Conservation (phyloP, 495 filamentous ascomycete species). For the Bacidia gigantensis region DNA sequence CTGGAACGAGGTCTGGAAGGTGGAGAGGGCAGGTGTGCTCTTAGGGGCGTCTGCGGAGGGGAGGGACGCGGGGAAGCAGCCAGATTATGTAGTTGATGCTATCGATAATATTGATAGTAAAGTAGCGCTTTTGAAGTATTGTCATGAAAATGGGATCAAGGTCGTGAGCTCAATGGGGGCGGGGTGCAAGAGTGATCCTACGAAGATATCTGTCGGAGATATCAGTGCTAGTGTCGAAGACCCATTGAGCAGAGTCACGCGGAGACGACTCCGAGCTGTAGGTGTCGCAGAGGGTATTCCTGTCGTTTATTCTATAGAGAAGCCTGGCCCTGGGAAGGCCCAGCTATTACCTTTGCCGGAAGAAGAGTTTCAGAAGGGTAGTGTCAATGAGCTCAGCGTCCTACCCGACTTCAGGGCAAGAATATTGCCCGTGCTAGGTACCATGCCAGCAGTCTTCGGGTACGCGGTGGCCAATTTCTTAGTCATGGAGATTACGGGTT, state of each 20-base stretch:
- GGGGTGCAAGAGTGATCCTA: conserved; percentile 94
- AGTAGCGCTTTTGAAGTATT: conserved; percentile 81
- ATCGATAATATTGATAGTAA: conserved; percentile 98
- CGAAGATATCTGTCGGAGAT: conserved; percentile 79
- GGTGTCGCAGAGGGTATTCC: conserved; percentile 79
- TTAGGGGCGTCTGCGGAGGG: conserved; percentile 42
- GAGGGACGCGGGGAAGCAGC: conserved; percentile 43
- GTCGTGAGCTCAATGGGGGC: conserved; percentile 96
- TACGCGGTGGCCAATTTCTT: conserved; percentile 83
- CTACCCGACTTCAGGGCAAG: conserved; percentile 85
- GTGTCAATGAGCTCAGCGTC: conserved; percentile 72
- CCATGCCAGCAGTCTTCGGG: conserved; percentile 94
- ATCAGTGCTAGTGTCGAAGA: conserved; percentile 85
- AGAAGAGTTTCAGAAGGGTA: conserved; percentile 79
- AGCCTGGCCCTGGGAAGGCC: conserved; percentile 82
- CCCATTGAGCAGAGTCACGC: conserved; percentile 70
- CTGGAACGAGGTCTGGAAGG: conserved; percentile 70
- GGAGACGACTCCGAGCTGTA: conserved; percentile 60
- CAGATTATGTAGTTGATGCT: conserved; percentile 85
- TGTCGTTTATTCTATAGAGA: conserved; percentile 86
- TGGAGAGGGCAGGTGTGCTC: conserved; percentile 45
- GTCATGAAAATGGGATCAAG: conserved; percentile 54
- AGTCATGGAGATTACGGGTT: conserved; percentile 70
- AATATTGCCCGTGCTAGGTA: conserved; percentile 87
- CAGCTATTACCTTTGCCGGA: conserved; percentile 73